Base-by-base conservation (phyloP, 768 basidiomycete species). In the Tylopilus sp. region DNA sequence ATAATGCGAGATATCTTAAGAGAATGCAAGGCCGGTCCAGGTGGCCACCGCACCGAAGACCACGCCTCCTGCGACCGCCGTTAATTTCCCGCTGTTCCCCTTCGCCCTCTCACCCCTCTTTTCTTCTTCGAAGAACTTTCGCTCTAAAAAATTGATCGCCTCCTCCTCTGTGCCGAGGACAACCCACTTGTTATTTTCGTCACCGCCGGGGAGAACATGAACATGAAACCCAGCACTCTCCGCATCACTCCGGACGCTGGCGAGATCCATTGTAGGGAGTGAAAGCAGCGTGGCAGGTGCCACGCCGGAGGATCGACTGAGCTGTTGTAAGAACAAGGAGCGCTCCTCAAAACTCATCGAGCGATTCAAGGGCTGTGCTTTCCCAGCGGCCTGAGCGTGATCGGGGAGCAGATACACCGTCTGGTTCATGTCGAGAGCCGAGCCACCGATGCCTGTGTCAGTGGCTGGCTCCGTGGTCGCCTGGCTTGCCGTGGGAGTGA, bases 31-130 rank as follows among this genome's bases (percentile, higher is more conserved):
- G 15, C 81, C 79, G 18, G 79, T 79, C 72, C 76, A 82, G 44
- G 80, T 74, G 38, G 80, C 80, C 7, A 82, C 79, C 36, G 79
- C 82, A 36, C 83, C 83, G 18, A 83, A 75, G 17, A 83, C 71
- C n/a, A 75, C 80, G 41, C 78, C 80, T 17, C 80, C 77, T 53
- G 81, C 81, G 44, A 73, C 77, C 40, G 74, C 75, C 42, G 68
- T 73, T 66, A 68, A 53, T 78, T 64, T 49, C 56, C 68, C 54
- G 8, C 50, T 56, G 2, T 42, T 56, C 13, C 56, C 50, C 57
- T 64, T 49, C 39, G 18, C 55, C 48, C 52, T 60, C 22, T 18
- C 39, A 20, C 40, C 50, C 54, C 57, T 71, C 44, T 50, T 47
- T 51, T 69, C 62, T 36, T 71, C 69, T n/a, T 69, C 68, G 36